These are phyloP conservation scores for Comarum palustre DNA, from an alignment of 306 rosid genomes.

Conservation along the genomic window DNA sequence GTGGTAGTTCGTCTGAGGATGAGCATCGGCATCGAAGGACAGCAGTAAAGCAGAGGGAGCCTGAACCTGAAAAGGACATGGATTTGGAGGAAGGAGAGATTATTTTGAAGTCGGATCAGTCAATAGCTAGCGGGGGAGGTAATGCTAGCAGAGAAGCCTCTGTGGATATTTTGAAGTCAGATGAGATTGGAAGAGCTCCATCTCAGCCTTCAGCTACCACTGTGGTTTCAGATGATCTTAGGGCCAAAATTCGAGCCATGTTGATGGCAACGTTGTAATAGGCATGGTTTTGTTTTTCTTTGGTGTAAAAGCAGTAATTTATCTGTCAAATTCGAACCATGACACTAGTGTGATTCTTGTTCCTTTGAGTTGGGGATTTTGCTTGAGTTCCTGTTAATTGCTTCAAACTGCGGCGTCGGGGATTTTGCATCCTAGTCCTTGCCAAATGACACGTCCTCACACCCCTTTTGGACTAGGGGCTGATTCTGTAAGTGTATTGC, in stretches of 20 bases:
- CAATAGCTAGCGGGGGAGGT: slow-evolving; percentile 35
- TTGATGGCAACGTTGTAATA: slow-evolving; percentile 59
- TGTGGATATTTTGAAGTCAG: slow-evolving; percentile 32
- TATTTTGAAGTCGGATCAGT: slow-evolving; percentile 39
- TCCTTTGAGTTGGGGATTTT: neutral
- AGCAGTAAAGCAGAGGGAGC: slow-evolving; percentile 31
- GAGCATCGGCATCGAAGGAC: slow-evolving; percentile 38
- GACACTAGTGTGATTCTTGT: neutral
- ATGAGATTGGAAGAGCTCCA: slow-evolving; percentile 34
- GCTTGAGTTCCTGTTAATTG: neutral
- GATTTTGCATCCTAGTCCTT: neutral
- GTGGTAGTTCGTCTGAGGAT: slow-evolving; percentile 20
- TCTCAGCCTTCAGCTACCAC: slow-evolving; percentile 50
- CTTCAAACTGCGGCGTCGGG: neutral
- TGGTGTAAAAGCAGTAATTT: neutral
- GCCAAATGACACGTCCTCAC: no score
- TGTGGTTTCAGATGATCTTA: slow-evolving; percentile 66
- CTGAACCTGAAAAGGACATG: slow-evolving; percentile 30
- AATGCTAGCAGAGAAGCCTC: slow-evolving; percentile 59
- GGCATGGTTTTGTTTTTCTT: neutral
- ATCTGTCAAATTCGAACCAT: neutral
- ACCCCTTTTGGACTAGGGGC: no score
- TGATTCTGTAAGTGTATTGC: no score
- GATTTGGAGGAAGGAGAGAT: slow-evolving; percentile 76
- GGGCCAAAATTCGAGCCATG: slow-evolving; percentile 91